These are phyloP conservation scores for Zelonia costaricensis DNA, from an alignment of 208 protist species.

Conservation along the genomic window DNA sequence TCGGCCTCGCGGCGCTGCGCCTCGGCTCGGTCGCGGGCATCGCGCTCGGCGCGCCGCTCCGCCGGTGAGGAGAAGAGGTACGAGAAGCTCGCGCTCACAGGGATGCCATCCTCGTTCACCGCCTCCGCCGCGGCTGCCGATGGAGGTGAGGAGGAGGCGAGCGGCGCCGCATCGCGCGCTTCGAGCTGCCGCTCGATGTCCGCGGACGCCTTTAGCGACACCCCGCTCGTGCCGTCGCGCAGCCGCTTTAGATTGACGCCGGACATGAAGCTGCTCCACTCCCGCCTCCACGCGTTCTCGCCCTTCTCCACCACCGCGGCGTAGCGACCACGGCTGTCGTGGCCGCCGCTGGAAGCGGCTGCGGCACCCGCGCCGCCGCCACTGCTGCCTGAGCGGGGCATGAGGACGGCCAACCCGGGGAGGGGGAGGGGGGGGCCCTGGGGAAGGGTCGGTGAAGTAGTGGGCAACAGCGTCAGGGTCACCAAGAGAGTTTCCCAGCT, in stretches of 20 bases:
- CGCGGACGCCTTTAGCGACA: conserved; percentile 50
- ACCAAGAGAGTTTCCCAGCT: too few species aligned
- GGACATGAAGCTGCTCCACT: conserved; percentile 89
- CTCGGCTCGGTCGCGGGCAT: conserved; percentile 36
- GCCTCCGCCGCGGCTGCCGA: neutral
- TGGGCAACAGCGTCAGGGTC: too few species aligned
- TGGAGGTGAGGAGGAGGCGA: neutral
- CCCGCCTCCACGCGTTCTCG: conserved; percentile 76
- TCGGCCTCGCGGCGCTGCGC: conserved; percentile 25
- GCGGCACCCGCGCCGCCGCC: neutral
- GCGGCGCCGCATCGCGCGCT: neutral
- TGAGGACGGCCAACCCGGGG: neutral
- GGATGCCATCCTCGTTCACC: conserved; percentile 31
- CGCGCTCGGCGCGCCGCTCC: conserved; percentile 64
- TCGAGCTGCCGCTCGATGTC: conserved; percentile 53
- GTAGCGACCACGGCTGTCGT: conserved; percentile 53
- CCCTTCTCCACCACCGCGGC: conserved; percentile 77
- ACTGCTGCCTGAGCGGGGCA: conserved; percentile 14
- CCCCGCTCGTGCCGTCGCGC: conserved; percentile 61
- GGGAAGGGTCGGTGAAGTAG: too few species aligned
- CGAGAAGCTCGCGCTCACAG: conserved; percentile 46
- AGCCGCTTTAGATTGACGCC: conserved; percentile 73
- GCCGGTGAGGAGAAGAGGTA: conserved; percentile 87
- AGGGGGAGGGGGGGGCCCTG: too few species aligned
- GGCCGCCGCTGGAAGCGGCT: conserved; percentile 3